Conservation (phyloP, 1,284 basidiomycete species). For the Malassezia sympodialis region DNA sequence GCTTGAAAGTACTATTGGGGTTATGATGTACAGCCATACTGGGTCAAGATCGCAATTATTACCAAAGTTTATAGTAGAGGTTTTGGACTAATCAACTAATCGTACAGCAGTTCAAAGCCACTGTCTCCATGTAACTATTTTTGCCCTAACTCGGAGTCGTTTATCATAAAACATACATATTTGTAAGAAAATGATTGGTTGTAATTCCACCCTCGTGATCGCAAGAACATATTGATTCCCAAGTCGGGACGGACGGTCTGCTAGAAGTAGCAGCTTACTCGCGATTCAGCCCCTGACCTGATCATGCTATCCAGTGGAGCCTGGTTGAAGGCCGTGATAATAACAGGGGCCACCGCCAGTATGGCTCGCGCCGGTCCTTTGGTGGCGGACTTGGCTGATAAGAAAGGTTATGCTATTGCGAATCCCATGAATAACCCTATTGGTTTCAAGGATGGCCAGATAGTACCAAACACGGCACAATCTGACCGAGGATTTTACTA, state of each 20-base stretch:
- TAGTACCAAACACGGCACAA: background rate
- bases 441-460: background rate
- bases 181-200: background rate
- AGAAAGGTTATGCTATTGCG: background rate
- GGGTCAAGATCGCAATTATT: background rate
- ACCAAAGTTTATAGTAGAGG: background rate
- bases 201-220: background rate
- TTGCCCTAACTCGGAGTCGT: background rate
- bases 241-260: background rate
- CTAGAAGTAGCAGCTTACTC: background rate
- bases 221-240: background rate
- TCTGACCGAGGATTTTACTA: background rate
- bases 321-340: background rate
- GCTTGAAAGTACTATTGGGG: background rate
- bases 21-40: background rate
- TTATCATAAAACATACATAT: background rate
- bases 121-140: background rate
- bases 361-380: background rate
- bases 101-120: background rate
- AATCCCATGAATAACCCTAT: background rate
- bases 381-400: background rate
- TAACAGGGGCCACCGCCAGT: background rate
- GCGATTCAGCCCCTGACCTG: background rate
- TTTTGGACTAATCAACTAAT: background rate
- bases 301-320: background rate